Evolutionary conservation across 169 alveolate species (phyloP).

Genomic region (Plasmodium sp.): DNA sequence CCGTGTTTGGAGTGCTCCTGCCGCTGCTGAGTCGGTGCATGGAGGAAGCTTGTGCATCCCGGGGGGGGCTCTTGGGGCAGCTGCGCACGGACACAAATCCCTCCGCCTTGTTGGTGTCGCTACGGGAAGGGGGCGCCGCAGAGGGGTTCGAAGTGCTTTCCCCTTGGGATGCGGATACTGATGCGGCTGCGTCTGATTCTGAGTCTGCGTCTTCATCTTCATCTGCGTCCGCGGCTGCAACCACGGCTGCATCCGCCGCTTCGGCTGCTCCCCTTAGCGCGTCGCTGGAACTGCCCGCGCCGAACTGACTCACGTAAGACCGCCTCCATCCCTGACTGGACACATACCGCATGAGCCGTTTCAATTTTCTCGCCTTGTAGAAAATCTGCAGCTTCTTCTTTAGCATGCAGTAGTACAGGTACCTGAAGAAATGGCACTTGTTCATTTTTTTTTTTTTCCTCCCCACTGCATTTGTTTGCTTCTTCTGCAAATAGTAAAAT

Average conservation of each 20-base stretch:
- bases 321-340: background rate
- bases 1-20: background rate
- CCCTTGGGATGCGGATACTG: background rate
- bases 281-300: background rate
- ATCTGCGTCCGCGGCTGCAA: no score
- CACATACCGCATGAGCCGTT: background rate
- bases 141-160: background rate
- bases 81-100: background rate
- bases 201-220: no score
- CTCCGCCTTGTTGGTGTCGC: background rate
- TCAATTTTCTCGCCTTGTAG: constrained; percentile 12
- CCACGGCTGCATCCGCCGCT: no score
- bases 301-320: background rate
- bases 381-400: constrained; percentile 29
- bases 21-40: background rate
- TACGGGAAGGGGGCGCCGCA: background rate
- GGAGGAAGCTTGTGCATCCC: background rate
- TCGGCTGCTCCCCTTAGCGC: background rate
- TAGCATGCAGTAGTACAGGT: constrained; percentile 15
- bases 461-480: background rate
- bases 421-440: constrained; percentile 12
- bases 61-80: background rate
- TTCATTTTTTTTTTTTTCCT: background rate
- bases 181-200: background rate
- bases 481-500: constrained; percentile 11